Base-by-base conservation (phyloP, 108 stramenopile species). In the Mediolabrus comicus region DNA sequence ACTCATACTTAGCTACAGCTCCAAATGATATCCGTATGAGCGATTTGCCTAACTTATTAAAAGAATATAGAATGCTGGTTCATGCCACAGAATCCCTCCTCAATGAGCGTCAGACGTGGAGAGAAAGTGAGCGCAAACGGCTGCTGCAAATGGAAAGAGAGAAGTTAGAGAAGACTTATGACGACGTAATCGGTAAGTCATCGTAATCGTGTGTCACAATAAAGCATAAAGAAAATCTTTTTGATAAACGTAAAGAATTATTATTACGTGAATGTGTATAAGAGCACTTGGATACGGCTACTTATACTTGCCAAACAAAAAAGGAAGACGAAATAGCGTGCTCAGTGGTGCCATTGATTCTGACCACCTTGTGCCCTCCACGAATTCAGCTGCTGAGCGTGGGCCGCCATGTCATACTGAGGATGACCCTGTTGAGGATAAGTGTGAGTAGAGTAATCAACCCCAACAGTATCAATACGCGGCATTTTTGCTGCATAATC, bases 61-160 rank as follows among this genome's bases (percentile, higher is more conserved):
- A 85, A 17, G 92, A 94, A 69, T 94, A 94, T 64, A 74, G 79
- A 60, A 87, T 85, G 82, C 52, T 94, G 43, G 92, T 88, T 30
- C 79, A 88, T 52, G 72, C 81, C 3, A 88, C 87, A 0, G 92
- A 94, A 66, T 25, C 69, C 13, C 77, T 94, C 36, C 36, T 91
- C 16, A 86, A 71, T 33, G 90, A 87, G 69, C 85, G 84, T 5
- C 59, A 70, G 4, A 22, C 67, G 1, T 69, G 78, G 77, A 65
- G 59, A 36, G 65, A 71, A 61, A 63, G 56, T 38, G 70, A 78
- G 35, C 59, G 56, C 14, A 57, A 65, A 14, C 69, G 70, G 3
- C 59, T 33, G 19, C 38, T 55, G 30, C 13, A 66, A 57, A 3
- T 67, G 32, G 58, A 65, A 35, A 71, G 77, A 54, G 31, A 39